These are phyloP conservation scores for Vicia sativa DNA, from an alignment of 306 rosid genomes.

Conservation along the genomic window DNA sequence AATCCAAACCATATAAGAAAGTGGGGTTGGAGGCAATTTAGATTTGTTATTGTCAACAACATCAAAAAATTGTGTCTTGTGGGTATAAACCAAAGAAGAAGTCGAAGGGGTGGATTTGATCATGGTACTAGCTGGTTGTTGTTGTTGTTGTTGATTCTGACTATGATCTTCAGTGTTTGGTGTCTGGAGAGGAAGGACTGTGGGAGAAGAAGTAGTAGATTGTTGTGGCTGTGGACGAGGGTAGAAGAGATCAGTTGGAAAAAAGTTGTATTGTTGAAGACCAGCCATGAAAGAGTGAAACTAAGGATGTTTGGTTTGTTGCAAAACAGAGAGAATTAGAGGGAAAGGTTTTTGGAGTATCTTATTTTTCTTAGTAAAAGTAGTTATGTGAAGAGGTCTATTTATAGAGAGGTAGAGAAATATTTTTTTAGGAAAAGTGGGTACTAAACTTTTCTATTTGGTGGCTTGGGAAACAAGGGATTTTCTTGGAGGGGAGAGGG, in stretches of 20 bases:
- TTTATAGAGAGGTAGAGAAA: neutral
- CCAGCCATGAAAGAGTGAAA: slow-evolving; percentile 55
- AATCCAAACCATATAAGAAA: slow-evolving; percentile 36
- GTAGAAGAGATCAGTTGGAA: slow-evolving; percentile 65
- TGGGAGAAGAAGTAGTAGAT: slow-evolving; percentile 34
- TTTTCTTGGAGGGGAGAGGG: too few species aligned
- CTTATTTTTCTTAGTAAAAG: neutral
- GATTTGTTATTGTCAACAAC: slow-evolving; percentile 8
- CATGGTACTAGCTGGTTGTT: slow-evolving; percentile 21
- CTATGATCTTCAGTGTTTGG: slow-evolving; percentile 30
- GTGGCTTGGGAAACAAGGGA: slow-evolving; percentile 4
- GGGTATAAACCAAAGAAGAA: slow-evolving; percentile 26
- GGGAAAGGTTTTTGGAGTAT: neutral
- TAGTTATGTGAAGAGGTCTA: neutral
- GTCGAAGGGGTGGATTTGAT: slow-evolving; percentile 30
- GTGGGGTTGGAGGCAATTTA: slow-evolving; percentile 28
- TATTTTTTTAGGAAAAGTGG: neutral
- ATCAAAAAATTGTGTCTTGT: neutral
- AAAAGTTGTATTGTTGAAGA: slow-evolving; percentile 75
- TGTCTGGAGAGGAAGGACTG: slow-evolving; percentile 31
- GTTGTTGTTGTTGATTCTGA: neutral
- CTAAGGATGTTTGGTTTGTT: neutral
- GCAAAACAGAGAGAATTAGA: neutral
- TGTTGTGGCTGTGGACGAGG: slow-evolving; percentile 53
- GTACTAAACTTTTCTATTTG: neutral